Evolutionary conservation across 1,284 basidiomycete genomes (phyloP).

Genomic region (Ustilago nuda): DNA sequence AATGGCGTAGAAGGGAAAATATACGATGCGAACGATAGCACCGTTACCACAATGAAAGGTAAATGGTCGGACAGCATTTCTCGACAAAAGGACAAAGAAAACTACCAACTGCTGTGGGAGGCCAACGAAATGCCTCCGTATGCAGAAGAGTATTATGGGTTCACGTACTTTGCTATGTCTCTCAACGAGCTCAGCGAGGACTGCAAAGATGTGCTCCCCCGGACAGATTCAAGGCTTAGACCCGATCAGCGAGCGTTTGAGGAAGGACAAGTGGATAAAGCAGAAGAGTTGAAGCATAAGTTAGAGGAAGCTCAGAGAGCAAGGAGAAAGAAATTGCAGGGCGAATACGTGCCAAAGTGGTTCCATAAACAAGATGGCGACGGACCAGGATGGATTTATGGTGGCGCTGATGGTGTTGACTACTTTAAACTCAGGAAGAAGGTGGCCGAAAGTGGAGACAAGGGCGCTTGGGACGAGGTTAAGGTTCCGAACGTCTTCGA

Average conservation of each 20-base stretch:
- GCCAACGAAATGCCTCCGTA: slow-evolving; percentile 61
- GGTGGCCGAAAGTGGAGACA: slow-evolving; percentile 17
- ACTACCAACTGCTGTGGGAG: slow-evolving; percentile 66
- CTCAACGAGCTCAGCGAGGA: slow-evolving; percentile 71
- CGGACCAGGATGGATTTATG: slow-evolving; percentile 60
- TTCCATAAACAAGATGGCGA: slow-evolving; percentile 55
- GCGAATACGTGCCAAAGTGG: slow-evolving; percentile 57
- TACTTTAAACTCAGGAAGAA: slow-evolving; percentile 52
- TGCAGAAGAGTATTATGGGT: slow-evolving; percentile 66
- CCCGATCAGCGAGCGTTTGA: slow-evolving; percentile 89
- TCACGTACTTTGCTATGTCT: slow-evolving; percentile 68
- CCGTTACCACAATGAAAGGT: slow-evolving; percentile 57
- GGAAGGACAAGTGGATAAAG: slow-evolving; percentile 80
- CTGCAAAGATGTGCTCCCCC: slow-evolving; percentile 77
- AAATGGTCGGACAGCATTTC: slow-evolving; percentile 63
- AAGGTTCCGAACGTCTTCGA: slow-evolving; percentile 41
- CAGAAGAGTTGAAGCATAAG: slow-evolving; percentile 80
- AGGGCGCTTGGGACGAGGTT: slow-evolving; percentile 24
- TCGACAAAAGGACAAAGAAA: slow-evolving; percentile 60
- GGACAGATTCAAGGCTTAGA: slow-evolving; percentile 85
- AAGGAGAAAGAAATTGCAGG: slow-evolving; percentile 69
- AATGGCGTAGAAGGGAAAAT: slow-evolving; percentile 62
- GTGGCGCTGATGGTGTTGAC: slow-evolving; percentile 49
- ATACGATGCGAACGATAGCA: slow-evolving; percentile 59
- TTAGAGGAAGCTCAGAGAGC: slow-evolving; percentile 76